Conservation (phyloP, 768 basidiomycete genomes). For the Chalciporus piperatus region DNA sequence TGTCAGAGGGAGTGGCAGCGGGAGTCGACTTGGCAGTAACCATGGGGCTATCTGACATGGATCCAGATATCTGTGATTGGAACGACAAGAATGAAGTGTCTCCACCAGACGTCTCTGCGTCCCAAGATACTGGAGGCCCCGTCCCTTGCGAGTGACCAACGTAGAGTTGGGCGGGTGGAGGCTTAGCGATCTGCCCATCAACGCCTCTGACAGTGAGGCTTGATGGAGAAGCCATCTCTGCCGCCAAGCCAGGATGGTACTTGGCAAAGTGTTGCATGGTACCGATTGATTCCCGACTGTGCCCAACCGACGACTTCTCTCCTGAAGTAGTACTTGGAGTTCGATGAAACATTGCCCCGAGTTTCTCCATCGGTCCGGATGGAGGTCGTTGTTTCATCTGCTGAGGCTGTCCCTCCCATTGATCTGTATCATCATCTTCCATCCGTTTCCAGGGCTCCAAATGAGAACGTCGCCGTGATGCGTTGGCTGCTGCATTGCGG, state of each 20-base stretch:
- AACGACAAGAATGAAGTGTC: constrained; percentile 49
- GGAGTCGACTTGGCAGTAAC: constrained; percentile 63
- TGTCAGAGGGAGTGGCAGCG: constrained; percentile 44
- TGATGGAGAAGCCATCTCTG: constrained; percentile 44
- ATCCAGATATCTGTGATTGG: constrained; percentile 39
- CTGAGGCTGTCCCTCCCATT: constrained; percentile 41
- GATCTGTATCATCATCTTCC: constrained; percentile 45
- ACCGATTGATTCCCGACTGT: constrained; percentile 30
- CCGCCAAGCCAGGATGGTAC: constrained; percentile 54
- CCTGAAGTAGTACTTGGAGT: constrained; percentile 52
- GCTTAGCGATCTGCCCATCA: constrained; percentile 18
- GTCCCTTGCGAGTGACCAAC: constrained; percentile 40
- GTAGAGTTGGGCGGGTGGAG: constrained; percentile 42
- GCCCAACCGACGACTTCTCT: constrained; percentile 42
- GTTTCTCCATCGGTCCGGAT: constrained; percentile 52
- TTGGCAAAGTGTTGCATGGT: constrained; percentile 48
- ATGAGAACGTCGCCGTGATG: constrained; percentile 41
- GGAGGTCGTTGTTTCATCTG: constrained; percentile 41
- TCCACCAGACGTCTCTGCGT: constrained; percentile 43
- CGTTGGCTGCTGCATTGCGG: constrained; percentile 42
- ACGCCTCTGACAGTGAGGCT: constrained; percentile 15
- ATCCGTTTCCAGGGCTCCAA: constrained; percentile 58
- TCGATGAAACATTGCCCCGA: constrained; percentile 62
- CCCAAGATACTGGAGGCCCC: constrained; percentile 47
- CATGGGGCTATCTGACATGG: constrained; percentile 47